phyloP scores from a whole-genome alignment of 495 filamentous ascomycete species.

The Annulohypoxylon maeteangense region DNA sequence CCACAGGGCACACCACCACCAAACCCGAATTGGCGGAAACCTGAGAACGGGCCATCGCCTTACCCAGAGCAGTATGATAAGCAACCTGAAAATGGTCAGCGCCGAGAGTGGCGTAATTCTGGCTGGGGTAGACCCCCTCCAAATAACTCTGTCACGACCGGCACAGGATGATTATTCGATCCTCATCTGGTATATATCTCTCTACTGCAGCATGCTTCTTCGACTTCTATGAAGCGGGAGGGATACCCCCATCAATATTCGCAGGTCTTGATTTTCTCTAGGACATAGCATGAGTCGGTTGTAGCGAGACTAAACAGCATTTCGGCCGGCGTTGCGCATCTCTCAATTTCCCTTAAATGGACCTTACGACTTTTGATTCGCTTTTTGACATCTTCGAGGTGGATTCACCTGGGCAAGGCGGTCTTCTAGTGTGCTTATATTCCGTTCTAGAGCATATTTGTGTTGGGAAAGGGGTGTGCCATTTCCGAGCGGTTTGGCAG shows the following conservation, averaged over 20 bases:
- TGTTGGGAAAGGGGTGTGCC: conserved; percentile 28
- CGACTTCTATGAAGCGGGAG: conserved; percentile 17
- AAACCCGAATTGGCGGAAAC: conserved; percentile 54
- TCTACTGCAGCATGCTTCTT: conserved; percentile 18
- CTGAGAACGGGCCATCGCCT: conserved; percentile 50
- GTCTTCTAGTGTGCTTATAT: conserved; percentile 30
- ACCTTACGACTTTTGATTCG: conserved; percentile 36
- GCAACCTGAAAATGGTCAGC: conserved; percentile 48
- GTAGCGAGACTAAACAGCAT: conserved; percentile 43
- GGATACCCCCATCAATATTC: conserved; percentile 23
- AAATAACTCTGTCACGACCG: conserved; percentile 47
- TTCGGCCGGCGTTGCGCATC: conserved; percentile 44
- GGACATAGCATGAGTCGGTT: conserved; percentile 44
- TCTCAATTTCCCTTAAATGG: conserved; percentile 27
- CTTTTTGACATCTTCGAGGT: conserved; percentile 30
- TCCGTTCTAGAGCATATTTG: conserved; percentile 41
- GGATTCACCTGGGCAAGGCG: conserved; percentile 15
- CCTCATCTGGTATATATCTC: conserved; percentile 35
- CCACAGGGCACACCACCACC: conserved; percentile 57
- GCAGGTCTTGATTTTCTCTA: conserved; percentile 40
- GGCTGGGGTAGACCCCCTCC: conserved; percentile 55
- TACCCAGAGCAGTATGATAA: conserved; percentile 47
- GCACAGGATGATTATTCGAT: conserved; percentile 39
- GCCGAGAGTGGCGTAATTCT: conserved; percentile 65
- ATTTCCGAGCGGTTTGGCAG: conserved; percentile 34